Evolutionary conservation across 2,329 filamentous ascomycete genomes (phyloP).

Genomic region (Paecilomyces fulvus): DNA sequence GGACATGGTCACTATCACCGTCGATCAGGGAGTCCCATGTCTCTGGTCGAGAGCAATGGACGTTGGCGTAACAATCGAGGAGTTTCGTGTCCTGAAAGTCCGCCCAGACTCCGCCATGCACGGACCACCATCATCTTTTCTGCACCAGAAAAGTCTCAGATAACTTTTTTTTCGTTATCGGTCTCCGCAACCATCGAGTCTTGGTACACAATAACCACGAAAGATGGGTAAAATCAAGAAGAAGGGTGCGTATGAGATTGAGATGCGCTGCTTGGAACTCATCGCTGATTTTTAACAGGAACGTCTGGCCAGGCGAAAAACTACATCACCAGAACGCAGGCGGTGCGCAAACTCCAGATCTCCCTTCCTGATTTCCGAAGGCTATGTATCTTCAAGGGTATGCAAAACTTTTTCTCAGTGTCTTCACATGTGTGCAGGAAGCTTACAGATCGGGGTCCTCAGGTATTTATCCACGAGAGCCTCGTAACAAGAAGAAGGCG

Average conservation of each 20-base stretch:
- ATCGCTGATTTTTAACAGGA: slow-evolving; percentile 40
- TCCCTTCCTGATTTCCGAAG: slow-evolving; percentile 95
- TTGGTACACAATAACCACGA: slow-evolving; percentile 25
- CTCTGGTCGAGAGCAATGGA: not conserved
- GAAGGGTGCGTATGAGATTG: slow-evolving; percentile 52
- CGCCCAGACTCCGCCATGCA: slow-evolving; percentile 13
- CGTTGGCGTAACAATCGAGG: not conserved
- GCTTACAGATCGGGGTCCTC: not conserved
- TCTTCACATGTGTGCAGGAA: not conserved
- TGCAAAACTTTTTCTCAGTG: not conserved
- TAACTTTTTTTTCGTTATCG: slow-evolving; percentile 30
- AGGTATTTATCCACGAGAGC: slow-evolving; percentile 94
- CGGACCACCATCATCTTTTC: slow-evolving; percentile 19
- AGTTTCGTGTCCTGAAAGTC: slow-evolving; percentile 5
- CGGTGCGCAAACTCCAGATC: slow-evolving; percentile 95
- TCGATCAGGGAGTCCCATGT: not conserved
- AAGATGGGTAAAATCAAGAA: slow-evolving; percentile 74
- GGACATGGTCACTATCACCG: slow-evolving; percentile 33
- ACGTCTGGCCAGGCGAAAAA: slow-evolving; percentile 91
- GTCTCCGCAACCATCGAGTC: slow-evolving; percentile 7
- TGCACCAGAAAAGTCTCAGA: slow-evolving; percentile 23
- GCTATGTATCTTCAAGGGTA: slow-evolving; percentile 96
- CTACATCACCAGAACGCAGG: slow-evolving; percentile 95
- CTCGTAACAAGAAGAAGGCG: slow-evolving; percentile 93
- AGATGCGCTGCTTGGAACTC: not conserved